Evolutionary conservation across 352 stramenopile genomes (phyloP), one percentile per base, ranked within the genome.

Genomic region (Phytophthora quininea): DNA sequence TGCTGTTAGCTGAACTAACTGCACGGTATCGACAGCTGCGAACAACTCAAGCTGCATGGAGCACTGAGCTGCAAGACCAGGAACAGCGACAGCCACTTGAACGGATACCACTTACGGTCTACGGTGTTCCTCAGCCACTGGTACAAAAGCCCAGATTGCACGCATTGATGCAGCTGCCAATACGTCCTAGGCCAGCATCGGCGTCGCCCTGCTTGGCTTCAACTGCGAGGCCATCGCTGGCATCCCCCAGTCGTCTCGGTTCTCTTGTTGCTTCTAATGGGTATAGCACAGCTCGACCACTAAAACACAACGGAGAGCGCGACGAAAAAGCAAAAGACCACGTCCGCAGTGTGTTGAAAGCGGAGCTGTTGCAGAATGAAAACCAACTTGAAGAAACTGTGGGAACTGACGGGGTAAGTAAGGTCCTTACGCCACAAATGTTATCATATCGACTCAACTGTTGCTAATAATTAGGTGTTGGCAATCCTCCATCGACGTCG

Each of bases 401-500:
- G 24, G 78, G 76, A 0, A 58, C 79, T 1, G 80, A 89, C 68
- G 82, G 80, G 31, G 82, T 91, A 65, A 51, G 79, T 75, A 15
- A 38, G 24, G 27, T 14, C n/a, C 46, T 19, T 38, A 29, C 40
- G 38, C 11, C 29, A 12, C 40, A 12, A 37, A 24, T 24, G 19
- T 61, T 11, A 54, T 27, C n/a, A 52, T 54, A 57, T 27, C 31
- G 29, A 19, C 43, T 40, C 4, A 50, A 42, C 30, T 52, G 27
- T 19, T 47, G 1, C 11, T 31, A 1, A 43, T 58, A 30, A 1
- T 3, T 33, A 91, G 80, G 74, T 89, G 37, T 54, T 87, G 2
- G 78, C 88, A 62, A 91, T 91, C 32, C 77, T 91, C 43, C 80
- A 88, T 47, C 74, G 82, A 8, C 78, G 80, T 14, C 76, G 79